Base-by-base conservation (phyloP, 768 basidiomycete species). In the Mycena sanguinolenta region DNA sequence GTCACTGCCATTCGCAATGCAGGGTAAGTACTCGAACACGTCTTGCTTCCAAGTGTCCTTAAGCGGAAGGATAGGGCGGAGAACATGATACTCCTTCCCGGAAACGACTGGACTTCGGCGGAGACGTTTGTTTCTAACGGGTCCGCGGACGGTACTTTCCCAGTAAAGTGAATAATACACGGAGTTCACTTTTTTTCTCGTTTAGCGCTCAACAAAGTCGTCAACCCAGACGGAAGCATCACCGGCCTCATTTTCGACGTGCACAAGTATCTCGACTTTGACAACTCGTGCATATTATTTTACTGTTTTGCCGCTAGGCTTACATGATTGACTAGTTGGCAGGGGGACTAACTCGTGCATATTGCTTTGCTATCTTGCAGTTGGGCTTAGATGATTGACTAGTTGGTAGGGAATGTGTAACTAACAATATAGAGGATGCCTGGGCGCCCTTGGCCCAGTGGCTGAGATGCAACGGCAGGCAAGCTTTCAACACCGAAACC, bases 1-100 rank as follows among this genome's bases (percentile, higher is more conserved):
- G 89, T 91, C 23, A 89, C 86, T 25, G 89, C 88, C 5, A 91
- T 91, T 70, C 86, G 90, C 54, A 77, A 82, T 3, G 88, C 86
- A 4, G 88, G 87, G 84, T 83, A 70, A 36, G 76, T 57, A 16
- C 3, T 69, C 36, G 32, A 12, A 52, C 13, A 21, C 23, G 4
- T 5, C 14, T 14, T 46, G 3, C 14, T n/a, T 3, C 1, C 12
- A 25, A 21, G 13, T 32, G n/a, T 44, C 9, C 14, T 27, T 59
- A 6, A 59, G 19, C 17, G 4, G 14, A n/a, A 28, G n/a, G 28
- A 46, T 10, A 87, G 87, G 17, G 90, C 90, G 0, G 87, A 82
- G 0, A 78, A 91, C 70, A 78, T 84, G 16, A 88, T 91, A 69
- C 84, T 90, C 25, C 83, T 91, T 25, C 88, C 90, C 0, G 90